Conservation (phyloP, 225 moss, liverwort and hornwort species). For the Polytrichum formosum region DNA sequence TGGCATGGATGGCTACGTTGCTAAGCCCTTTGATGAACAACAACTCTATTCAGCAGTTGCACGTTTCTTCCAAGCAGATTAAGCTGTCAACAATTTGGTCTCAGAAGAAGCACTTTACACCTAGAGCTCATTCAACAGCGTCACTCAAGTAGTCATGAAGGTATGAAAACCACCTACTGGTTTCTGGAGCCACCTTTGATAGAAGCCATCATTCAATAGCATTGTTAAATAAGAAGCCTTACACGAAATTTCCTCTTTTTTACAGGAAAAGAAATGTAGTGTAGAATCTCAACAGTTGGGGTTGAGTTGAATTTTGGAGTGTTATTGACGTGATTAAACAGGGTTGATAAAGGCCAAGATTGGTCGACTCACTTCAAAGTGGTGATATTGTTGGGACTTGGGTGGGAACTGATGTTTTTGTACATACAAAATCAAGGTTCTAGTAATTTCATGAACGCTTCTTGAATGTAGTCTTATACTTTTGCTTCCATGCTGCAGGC, state of each 20-base stretch:
- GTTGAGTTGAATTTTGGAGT: no score
- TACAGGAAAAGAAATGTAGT: no score
- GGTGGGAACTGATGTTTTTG: not conserved
- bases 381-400: not conserved
- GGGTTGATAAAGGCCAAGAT: not conserved
- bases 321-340: no score
- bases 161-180: not conserved
- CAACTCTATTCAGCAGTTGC: conserved; percentile 60
- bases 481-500: conserved; percentile 2
- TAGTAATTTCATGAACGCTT: not conserved
- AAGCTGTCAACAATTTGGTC: conserved; percentile 4
- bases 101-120: not conserved
- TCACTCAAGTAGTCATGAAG: not conserved
- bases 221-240: not conserved
- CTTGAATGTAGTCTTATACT: not conserved
- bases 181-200: not conserved
- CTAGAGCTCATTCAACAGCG: not conserved
- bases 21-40: conserved; percentile 65
- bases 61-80: conserved; percentile 42
- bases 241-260: not conserved
- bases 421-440: not conserved
- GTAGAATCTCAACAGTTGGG: no score
- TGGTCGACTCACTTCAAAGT: not conserved
- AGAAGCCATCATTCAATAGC: not conserved
- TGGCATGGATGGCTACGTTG: conserved; percentile 72